Base-by-base conservation (phyloP, 2,329 filamentous ascomycete genomes). In the Parastagonospora avenae region DNA sequence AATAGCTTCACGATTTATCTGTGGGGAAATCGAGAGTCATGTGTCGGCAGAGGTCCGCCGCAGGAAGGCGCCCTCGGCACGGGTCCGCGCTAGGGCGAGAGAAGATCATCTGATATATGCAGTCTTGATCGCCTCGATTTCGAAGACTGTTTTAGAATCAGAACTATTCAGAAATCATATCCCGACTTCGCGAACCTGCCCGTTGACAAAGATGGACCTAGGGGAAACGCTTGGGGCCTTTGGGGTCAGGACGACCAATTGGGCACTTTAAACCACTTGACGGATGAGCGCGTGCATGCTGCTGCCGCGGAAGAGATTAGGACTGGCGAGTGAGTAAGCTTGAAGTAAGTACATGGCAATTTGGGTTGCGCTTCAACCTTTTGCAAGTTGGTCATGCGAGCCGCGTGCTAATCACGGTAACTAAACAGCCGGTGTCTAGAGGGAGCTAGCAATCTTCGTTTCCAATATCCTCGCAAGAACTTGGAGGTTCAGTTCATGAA, bases 281-380 rank as follows among this genome's bases (percentile, higher is more conserved):
- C 41, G 8, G 28, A 6, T 11, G 16, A 47, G 36, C 27, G 19
- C 7, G 44, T 47, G 16, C 19, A 16, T 37, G 19, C 16, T 29
- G 33, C 44, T 19, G 44, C 29, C 7, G 9, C 14, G 15, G 44
- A 47, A 30, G 57, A 60, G 43, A 45, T 60, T 10, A 57, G 52
- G 39, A 55, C 57, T 12, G 57, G 57, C 2, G n/a, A 36, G 5
- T 39, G 57, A 10, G 48, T 60, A 15, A 51, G 54, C n/a, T 30
- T 60, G 9, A 55, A 60, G 42, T 60, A 50, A 50, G 48, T 30
- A 9, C 5, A 5, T 24, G 19, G 19, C 3, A 24, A 3, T 24
- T 24, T 24, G 19, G 19, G 5, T 3, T 24, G 19, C 19, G 3
- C 5, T 24, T 24, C 3, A 5, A 24, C 19, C 3, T 3, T 24